A percentile compares a stretch with the other conserved stretches of the same genome.
Evolutionary conservation across 768 basidiomycete genomes (phyloP).

Genomic region (Boletus subparvulus): DNA sequence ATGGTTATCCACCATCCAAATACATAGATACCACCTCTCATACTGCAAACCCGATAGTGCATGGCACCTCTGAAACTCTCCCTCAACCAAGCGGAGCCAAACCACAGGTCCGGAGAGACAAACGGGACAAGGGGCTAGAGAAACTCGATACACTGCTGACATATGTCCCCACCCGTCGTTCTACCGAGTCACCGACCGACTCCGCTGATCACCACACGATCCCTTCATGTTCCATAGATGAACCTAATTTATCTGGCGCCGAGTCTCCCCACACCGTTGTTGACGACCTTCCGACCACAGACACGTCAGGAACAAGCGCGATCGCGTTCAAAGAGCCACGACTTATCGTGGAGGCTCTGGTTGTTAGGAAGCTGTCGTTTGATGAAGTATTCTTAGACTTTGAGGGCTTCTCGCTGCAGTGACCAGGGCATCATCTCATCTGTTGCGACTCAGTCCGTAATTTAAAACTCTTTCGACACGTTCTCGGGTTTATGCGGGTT

Average conservation of each 20-base stretch:
- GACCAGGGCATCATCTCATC: neutral
- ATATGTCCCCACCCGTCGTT: constrained; percentile 10
- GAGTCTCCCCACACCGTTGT: constrained; percentile 36
- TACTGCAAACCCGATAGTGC: neutral
- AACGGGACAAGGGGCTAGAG: constrained; percentile 53
- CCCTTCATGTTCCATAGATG: neutral
- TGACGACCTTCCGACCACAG: constrained; percentile 17
- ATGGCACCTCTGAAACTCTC: neutral
- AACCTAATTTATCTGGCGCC: constrained; percentile 22
- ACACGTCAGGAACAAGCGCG: neutral
- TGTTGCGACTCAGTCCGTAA: too few species aligned
- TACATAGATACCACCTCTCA: neutral
- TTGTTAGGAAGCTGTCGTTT: constrained; percentile 72
- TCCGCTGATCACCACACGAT: constrained; percentile 1
- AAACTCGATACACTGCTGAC: constrained; percentile 29
- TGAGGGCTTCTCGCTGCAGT: constrained; percentile 48
- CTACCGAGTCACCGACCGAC: neutral
- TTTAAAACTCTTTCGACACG: neutral
- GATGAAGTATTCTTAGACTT: constrained; percentile 81
- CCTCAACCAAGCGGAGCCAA: constrained; percentile 26
- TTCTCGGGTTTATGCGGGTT: neutral
- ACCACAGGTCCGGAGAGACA: constrained; percentile 41
- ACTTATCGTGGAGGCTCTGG: constrained; percentile 79
- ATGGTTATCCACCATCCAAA: constrained; percentile 17
- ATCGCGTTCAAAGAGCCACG: constrained; percentile 39